phyloP scores from a whole-genome alignment of 257 asterid species.

The Solanum gracilifrons region DNA sequence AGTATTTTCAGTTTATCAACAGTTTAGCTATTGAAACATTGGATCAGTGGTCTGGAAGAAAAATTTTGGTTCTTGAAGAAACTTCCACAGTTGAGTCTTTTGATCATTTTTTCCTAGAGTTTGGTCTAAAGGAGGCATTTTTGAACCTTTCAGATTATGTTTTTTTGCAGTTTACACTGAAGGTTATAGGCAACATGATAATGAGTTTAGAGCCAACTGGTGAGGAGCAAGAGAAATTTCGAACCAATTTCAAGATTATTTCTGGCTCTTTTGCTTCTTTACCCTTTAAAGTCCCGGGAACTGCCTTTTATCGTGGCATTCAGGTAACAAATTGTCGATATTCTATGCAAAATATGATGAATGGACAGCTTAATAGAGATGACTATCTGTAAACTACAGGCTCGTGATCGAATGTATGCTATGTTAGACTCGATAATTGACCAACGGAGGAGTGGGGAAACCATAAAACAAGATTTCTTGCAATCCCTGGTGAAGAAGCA shows the following conservation, averaged over 20 bases:
- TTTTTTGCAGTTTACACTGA: constrained; percentile 60
- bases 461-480: constrained; percentile 56
- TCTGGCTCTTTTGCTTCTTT: constrained; percentile 69
- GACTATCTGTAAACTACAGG: constrained; percentile 19
- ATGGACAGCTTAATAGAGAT: neutral
- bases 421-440: constrained; percentile 63
- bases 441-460: constrained; percentile 43
- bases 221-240: constrained; percentile 66
- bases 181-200: constrained; percentile 86
- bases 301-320: constrained; percentile 70
- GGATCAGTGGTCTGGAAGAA: constrained; percentile 48
- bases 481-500: constrained; percentile 54
- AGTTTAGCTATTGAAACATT: constrained; percentile 55
- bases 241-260: constrained; percentile 68
- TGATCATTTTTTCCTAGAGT: neutral
- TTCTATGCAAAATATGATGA: neutral
- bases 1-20: constrained; percentile 65
- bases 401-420: constrained; percentile 69
- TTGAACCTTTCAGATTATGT: neutral
- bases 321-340: constrained; percentile 28
- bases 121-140: neutral
- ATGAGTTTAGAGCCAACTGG: constrained; percentile 87
- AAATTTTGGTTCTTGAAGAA: constrained; percentile 59
- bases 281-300: constrained; percentile 70
- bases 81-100: constrained; percentile 55